A percentile compares a stretch with the other conserved stretches of the same genome.
Evolutionary conservation across 2,329 filamentous ascomycete genomes (phyloP).

Genomic region (Trichoderma koningiopsis): DNA sequence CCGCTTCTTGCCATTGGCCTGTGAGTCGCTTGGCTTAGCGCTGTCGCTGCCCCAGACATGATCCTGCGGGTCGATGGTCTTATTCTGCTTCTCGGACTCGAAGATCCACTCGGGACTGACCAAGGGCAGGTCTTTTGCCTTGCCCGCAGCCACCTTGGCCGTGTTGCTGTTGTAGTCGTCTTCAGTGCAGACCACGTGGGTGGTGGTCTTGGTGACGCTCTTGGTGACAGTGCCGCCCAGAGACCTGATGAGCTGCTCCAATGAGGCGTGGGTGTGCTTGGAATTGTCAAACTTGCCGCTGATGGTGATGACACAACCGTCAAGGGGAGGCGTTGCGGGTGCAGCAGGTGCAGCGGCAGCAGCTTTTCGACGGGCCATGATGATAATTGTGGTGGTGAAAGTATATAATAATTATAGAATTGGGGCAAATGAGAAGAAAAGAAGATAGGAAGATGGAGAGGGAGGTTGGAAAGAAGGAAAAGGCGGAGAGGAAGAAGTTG

Average conservation of each 20-base stretch:
- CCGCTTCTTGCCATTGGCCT: conserved; percentile 30
- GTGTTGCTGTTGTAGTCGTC: conserved; percentile 53
- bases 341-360: conserved; percentile 24
- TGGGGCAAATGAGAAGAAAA: background rate
- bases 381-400: background rate
- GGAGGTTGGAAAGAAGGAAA: background rate
- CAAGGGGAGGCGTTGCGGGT: conserved; percentile 41
- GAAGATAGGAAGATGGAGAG: no score
- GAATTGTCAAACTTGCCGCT: conserved; percentile 61
- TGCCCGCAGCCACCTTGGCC: conserved; percentile 54
- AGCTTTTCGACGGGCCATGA: conserved; percentile 25
- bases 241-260: conserved; percentile 49
- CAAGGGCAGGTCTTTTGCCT: conserved; percentile 52
- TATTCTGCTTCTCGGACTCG: conserved; percentile 48
- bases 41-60: conserved; percentile 35
- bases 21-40: conserved; percentile 29
- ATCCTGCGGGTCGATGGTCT: conserved; percentile 32
- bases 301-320: conserved; percentile 55
- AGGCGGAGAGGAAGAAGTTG: background rate
- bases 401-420: background rate
- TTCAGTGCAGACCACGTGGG: conserved; percentile 59
- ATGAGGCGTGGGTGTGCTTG: conserved; percentile 52
- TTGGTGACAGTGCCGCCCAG: conserved; percentile 54
- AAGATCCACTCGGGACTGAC: conserved; percentile 64
- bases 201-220: conserved; percentile 53